Evolutionary conservation across 2,329 filamentous ascomycete species (phyloP).

Genomic region (Aspergillus pseudoviridinutans): DNA sequence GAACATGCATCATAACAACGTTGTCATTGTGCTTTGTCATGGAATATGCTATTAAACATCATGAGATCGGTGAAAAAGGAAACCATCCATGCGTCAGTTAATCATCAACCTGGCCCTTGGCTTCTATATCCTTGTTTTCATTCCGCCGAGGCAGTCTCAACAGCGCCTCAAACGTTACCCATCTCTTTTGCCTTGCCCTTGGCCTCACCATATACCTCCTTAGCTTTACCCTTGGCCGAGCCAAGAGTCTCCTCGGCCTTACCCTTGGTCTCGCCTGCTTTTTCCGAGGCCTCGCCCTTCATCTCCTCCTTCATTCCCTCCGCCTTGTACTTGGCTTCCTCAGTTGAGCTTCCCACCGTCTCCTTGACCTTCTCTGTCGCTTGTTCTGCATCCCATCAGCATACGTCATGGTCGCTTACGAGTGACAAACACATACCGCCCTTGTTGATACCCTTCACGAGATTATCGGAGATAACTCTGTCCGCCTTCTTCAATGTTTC

Average conservation of each 20-base stretch:
- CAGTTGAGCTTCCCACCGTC: constrained; percentile 37
- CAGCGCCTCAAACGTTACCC: constrained; percentile 10
- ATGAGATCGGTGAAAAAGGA: neutral
- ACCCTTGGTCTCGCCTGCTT: constrained; percentile 10
- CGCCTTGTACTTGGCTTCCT: constrained; percentile 47
- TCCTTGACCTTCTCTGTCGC: constrained; percentile 45
- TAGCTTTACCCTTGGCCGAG: constrained; percentile 13
- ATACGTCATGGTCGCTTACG: neutral
- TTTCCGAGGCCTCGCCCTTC: constrained; percentile 19
- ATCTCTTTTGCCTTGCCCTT: constrained; percentile 25
- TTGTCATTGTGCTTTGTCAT: neutral
- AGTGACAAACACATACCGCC: constrained; percentile 47
- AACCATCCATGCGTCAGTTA: neutral
- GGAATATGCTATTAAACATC: neutral
- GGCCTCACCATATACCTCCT: constrained; percentile 11
- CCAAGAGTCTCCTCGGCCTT: constrained; percentile 13
- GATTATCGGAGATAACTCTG: constrained; percentile 51
- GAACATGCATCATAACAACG: neutral
- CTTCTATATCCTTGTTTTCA: neutral
- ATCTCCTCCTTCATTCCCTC: constrained; percentile 31
- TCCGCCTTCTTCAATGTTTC: constrained; percentile 57
- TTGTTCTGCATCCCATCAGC: constrained; percentile 42
- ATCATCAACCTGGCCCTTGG: neutral
- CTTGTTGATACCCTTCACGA: constrained; percentile 60
- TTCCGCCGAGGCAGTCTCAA: neutral